Evolutionary conservation across 345 rosid genomes (phyloP).

Genomic region (Ricinus communis): DNA sequence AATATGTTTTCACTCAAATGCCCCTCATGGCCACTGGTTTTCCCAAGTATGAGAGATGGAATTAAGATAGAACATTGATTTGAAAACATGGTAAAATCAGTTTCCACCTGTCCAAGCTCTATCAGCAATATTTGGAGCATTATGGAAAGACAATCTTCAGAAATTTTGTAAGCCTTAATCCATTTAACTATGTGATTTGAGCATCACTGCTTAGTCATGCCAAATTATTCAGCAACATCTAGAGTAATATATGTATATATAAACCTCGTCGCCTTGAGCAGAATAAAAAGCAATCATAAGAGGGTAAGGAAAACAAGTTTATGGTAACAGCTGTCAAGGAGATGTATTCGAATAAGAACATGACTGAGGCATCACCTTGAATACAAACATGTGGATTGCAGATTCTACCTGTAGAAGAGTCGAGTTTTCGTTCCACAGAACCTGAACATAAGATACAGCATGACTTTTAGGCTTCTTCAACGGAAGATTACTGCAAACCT

Average conservation of each 20-base stretch:
- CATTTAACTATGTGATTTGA: conserved; percentile 7
- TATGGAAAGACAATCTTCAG: conserved; percentile 11
- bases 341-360: neutral
- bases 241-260: neutral
- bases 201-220: too few species aligned
- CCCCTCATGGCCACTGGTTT: conserved; percentile 12
- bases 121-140: conserved; percentile 6
- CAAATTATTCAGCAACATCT: conserved; percentile 4
- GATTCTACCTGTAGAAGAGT: conserved; percentile 1
- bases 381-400: conserved; percentile 1
- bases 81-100: conserved; percentile 11
- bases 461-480: conserved; percentile 9
- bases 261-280: conserved; percentile 1
- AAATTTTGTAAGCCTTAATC: too few species aligned
- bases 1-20: conserved; percentile 7
- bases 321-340: conserved; percentile 16
- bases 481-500: neutral
- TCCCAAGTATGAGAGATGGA: conserved; percentile 17
- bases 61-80: conserved; percentile 15
- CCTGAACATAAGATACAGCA: conserved; percentile 8
- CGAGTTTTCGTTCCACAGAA: conserved; percentile 12
- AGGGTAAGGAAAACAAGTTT: neutral
- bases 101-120: conserved; percentile 14
- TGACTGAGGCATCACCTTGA: neutral
- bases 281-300: conserved; percentile 9